These are phyloP conservation scores for Trypanosoma cruzi DNA, from an alignment of 208 protist species.

Conservation along the genomic window DNA sequence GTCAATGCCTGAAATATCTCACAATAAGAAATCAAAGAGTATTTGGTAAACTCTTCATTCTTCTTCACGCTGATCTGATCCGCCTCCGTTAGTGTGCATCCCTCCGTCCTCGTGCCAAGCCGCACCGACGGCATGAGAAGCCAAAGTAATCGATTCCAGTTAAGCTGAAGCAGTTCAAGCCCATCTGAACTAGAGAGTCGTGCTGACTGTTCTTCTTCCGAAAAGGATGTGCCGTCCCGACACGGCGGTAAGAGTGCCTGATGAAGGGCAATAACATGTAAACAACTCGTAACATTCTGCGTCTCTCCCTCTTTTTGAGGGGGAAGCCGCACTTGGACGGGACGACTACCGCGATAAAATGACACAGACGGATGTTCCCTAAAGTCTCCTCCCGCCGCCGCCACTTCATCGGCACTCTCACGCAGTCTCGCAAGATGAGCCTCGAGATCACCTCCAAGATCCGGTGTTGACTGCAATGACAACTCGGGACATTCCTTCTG, in stretches of 20 bases:
- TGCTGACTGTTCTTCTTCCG: conserved; percentile 64
- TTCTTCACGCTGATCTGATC: neutral
- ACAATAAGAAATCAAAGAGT: neutral
- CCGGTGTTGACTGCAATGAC: neutral
- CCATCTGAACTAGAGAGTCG: conserved; percentile 62
- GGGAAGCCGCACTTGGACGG: conserved; percentile 19
- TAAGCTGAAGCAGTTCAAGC: conserved; percentile 61
- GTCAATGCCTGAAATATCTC: conserved; percentile 24
- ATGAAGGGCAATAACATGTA: conserved; percentile 73
- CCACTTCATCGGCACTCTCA: conserved; percentile 7
- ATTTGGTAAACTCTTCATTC: neutral
- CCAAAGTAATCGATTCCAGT: conserved; percentile 66
- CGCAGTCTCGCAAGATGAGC: conserved; percentile 1
- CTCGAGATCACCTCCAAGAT: conserved; percentile 18
- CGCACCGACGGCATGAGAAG: conserved; percentile 58
- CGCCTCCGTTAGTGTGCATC: neutral
- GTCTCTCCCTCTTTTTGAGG: neutral
- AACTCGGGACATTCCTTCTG: neutral
- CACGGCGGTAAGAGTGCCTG: conserved; percentile 67
- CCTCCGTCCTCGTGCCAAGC: neutral
- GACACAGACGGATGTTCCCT: conserved; percentile 51
- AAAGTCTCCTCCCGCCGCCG: neutral
- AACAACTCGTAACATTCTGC: neutral
- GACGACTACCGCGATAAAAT: conserved; percentile 58
- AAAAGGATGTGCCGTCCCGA: conserved; percentile 9